These are phyloP conservation scores for Carex sylvatica DNA, from an alignment of 202 grass and related monocot genomes.

Conservation along the genomic window DNA sequence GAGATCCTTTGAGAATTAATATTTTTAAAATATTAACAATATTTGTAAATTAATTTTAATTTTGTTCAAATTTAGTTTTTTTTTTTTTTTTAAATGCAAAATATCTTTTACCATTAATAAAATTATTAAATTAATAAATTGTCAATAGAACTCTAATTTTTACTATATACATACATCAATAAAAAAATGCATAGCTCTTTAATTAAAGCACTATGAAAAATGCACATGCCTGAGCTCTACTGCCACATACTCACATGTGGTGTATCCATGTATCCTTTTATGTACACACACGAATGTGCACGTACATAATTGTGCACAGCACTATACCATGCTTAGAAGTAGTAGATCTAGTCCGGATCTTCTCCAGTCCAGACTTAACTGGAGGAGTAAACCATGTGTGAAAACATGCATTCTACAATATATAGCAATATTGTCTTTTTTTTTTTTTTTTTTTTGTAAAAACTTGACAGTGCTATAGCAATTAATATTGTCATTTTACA, in stretches of 20 bases:
- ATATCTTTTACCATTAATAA: no score
- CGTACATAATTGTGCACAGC: conserved; percentile 9
- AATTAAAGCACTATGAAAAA: neutral
- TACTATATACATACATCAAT: neutral
- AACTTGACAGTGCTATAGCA: neutral
- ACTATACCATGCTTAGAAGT: conserved; percentile 12
- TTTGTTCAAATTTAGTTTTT: no score
- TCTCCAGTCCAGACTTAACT: neutral
- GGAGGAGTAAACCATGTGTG: neutral
- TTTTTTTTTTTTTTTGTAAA: neutral
- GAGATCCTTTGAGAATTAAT: no score
- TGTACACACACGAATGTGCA: conserved; percentile 29
- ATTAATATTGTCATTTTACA: neutral
- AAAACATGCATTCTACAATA: neutral
- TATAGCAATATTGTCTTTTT: neutral
- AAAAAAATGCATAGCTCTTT: neutral
- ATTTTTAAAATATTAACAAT: no score
- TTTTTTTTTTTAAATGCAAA: no score
- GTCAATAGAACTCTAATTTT: no score
- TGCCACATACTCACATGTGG: conserved; percentile 27
- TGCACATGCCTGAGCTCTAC: conserved; percentile 15
- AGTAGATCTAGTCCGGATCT: neutral
- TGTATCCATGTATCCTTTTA: conserved; percentile 26
- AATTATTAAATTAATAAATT: no score
- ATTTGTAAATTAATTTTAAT: no score